Evolutionary conservation across 192 early-diverging fungal species (phyloP).

Genomic region (Mortierella claussenii): DNA sequence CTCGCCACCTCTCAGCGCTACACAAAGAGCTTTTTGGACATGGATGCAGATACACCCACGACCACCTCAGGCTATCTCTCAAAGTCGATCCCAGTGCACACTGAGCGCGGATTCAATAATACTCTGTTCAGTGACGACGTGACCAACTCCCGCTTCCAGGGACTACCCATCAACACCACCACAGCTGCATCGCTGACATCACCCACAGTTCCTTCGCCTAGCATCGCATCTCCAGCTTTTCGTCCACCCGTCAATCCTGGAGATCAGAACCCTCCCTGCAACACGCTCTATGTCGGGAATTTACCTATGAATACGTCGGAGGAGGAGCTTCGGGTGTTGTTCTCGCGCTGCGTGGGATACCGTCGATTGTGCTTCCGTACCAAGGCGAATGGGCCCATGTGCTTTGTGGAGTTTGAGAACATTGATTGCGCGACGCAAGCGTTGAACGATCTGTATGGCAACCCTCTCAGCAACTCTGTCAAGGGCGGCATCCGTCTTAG

Average conservation of each 20-base stretch:
- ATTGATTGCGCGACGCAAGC: conserved; percentile 91
- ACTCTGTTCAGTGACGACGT: conserved; percentile 56
- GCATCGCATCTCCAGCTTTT: conserved; percentile 58
- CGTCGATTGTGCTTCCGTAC: conserved; percentile 89
- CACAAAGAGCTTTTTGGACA: conserved; percentile 51
- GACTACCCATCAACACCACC: conserved; percentile 58
- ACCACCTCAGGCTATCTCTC: conserved; percentile 54
- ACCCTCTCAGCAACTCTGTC: conserved; percentile 82
- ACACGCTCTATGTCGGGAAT: conserved; percentile 98
- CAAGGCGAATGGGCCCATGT: conserved; percentile 96
- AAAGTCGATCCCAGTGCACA: conserved; percentile 59
- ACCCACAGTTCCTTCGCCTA: conserved; percentile 46
- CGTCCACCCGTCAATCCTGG: conserved; percentile 66
- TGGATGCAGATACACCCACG: conserved; percentile 31
- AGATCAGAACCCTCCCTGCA: conserved; percentile 99
- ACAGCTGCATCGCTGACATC: conserved; percentile 34
- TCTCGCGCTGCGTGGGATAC: conserved; percentile 86
- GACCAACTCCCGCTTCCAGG: conserved; percentile 44
- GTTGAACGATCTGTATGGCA: conserved; percentile 87
- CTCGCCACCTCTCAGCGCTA: conserved; percentile 42
- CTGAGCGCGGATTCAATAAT: conserved; percentile 58
- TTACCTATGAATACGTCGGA: conserved; percentile 90
- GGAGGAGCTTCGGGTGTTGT: conserved; percentile 88
- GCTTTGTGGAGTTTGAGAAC: conserved; percentile 99
- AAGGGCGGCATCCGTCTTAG: conserved; percentile 94